Evolutionary conservation across 1,139 yeast genomes (phyloP), one percentile per base, ranked within the genome.

Genomic region (Scheffersomyces cryptocercus): DNA sequence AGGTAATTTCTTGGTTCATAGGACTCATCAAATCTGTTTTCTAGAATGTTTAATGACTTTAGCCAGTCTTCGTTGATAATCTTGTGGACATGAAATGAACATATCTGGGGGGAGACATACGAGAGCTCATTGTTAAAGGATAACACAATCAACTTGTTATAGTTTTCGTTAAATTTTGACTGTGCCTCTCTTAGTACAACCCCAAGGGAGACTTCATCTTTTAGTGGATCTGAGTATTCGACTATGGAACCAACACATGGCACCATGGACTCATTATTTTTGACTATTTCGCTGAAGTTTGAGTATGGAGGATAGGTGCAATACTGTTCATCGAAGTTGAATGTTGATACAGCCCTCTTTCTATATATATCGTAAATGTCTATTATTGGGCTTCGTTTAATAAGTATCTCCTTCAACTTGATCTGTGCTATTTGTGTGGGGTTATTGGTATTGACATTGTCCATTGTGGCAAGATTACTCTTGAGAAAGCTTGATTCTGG

Each of bases 171-270:
- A 48, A 74, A 74, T 28, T 55, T 58, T 11, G 75, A 59, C 31
- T 52, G 44, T 0, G 71, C 54, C 26, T 53, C 62, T 37, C 61
- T 50, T 2, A 73, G 28, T 2, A 74, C 77, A 1, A 71, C 47
- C 0, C 78, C 79, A 32, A 68, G 46, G 1, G 35, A 39, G 8
- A 35, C n/a, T 3, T 37, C 35, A 6, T 33, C 36, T 40, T 41
- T 4, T 48, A 35, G 3, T 41, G 54, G 56, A 29, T 56, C 52
- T 3, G 49, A 42, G 44, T 61, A 64, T 45, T 70, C 74, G 1
- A 73, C 62, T 1, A 73, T 43, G 1, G 76, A 68, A 0, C 79
- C 79, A 3, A 50, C 42, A 1, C 40, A 42, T 0, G 74, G 73
- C 10, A 54, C 48, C 5, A 35, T 42, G 11, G 46, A 45, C n/a